A percentile compares a stretch with the other conserved stretches of the same genome.
These are phyloP conservation scores for Erysiphe pulchra DNA, from an alignment of 2,329 filamentous ascomycete species.

Conservation along the genomic window DNA sequence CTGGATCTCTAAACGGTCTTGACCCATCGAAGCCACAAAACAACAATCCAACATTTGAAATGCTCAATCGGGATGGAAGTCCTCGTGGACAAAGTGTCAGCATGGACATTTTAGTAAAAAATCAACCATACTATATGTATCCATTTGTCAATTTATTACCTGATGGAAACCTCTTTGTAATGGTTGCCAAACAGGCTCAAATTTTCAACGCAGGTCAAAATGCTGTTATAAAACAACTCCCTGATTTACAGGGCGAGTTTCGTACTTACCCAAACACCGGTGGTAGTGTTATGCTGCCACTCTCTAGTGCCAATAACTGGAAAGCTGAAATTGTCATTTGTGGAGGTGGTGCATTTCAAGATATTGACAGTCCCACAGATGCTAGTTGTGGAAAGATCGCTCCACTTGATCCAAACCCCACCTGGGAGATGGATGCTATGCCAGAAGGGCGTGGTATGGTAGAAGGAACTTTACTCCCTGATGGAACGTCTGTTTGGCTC, in stretches of 20 bases:
- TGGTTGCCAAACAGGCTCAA: conserved; percentile 27
- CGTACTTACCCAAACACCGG: conserved; percentile 35
- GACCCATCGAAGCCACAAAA: conserved; percentile 26
- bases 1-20: conserved; percentile 31
- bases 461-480: conserved; percentile 30
- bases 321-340: conserved; percentile 28
- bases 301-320: conserved; percentile 25
- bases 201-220: conserved; percentile 24
- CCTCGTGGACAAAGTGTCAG: conserved; percentile 21
- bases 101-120: conserved; percentile 27
- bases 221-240: conserved; percentile 19
- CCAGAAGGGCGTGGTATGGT: conserved; percentile 32
- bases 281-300: conserved; percentile 27
- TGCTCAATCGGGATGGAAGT: conserved; percentile 23
- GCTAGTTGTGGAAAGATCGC: conserved; percentile 29
- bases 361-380: conserved; percentile 29
- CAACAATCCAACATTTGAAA: conserved; percentile 38
- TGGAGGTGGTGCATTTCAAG: conserved; percentile 32
- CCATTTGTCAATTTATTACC: conserved; percentile 32
- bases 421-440: conserved; percentile 32
- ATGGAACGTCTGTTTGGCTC: conserved; percentile 31
- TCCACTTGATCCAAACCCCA: conserved; percentile 21
- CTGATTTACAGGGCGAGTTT: conserved; percentile 27
- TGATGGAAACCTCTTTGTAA: conserved; percentile 29
- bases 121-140: conserved; percentile 39